Evolutionary conservation across 345 rosid species (phyloP).

Genomic region (Brassica juncea): DNA sequence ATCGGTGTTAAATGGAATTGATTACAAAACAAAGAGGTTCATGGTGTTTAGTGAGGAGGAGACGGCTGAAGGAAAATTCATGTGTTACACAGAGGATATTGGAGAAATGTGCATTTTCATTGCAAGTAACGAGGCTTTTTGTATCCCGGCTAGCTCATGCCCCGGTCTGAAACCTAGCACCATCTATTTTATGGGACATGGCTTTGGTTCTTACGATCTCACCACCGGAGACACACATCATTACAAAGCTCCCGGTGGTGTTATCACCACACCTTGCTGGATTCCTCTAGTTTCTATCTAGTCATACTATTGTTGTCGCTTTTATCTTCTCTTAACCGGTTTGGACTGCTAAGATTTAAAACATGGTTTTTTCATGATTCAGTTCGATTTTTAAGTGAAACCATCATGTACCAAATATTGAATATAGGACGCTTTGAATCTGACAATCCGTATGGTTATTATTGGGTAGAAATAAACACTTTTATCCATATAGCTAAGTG

Average conservation of each 20-base stretch:
- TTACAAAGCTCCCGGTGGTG: not conserved
- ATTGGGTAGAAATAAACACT: not conserved
- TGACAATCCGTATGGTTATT: not conserved
- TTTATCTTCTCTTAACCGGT: too few species aligned
- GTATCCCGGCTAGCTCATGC: not conserved
- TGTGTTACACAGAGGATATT: not conserved
- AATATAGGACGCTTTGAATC: not conserved
- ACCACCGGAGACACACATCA: not conserved
- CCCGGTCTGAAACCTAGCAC: not conserved
- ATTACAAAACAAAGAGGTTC: not conserved
- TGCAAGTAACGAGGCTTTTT: not conserved
- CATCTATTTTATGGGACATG: not conserved
- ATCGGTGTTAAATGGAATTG: not conserved
- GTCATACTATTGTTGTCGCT: not conserved
- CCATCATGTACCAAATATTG: not conserved
- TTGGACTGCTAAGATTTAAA: not conserved
- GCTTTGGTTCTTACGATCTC: not conserved
- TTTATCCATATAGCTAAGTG: not conserved
- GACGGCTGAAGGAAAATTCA: not conserved
- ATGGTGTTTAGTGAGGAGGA: slow-evolving; percentile 1
- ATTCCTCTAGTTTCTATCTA: not conserved
- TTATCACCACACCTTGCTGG: not conserved
- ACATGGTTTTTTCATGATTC: not conserved
- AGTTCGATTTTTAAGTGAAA: not conserved
- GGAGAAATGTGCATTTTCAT: not conserved